Evolutionary conservation across 495 filamentous ascomycete genomes (phyloP), one percentile per base, ranked within the genome.

Genomic region (Cudoniella acicularis): DNA sequence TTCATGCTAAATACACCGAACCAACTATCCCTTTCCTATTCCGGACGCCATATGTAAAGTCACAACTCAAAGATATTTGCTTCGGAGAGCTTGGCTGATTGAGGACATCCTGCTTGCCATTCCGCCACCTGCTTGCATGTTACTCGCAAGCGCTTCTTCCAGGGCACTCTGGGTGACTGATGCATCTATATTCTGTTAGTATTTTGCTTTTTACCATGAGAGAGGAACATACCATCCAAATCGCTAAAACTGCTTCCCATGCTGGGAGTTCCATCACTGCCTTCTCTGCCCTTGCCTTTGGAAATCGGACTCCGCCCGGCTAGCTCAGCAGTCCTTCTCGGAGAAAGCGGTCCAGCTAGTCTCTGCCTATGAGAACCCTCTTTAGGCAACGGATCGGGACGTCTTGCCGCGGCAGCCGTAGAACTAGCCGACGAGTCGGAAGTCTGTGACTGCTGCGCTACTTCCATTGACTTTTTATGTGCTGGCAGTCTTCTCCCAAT

Each of bases 221-320:
- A 53, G 54, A 59, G 9, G n/a, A 40, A 72, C 78, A 61, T 79
- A 93, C 90, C 91, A 71, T 98, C 95, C 24, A 98, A 77, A 75
- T 98, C 94, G 71, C 92, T 96, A 68, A 96, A 98, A 69, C 92
- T 96, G 68, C 92, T 96, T 0, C 93, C 91, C 89, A 98, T 98
- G 64, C 95, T 98, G 0, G 92, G 94, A 1, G 90, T 92, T 2
- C 86, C 91, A 59, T 96, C 91, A 64, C 91, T 96, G 4, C 84
- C 80, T 41, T 90, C 87, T 52, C 83, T 78, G 13, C 75, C 81
- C 25, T 77, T 80, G 10, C 78, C 74, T 52, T 80, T 82, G 21
- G 41, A 64, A 54, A 74, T 74, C 1, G 83, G 82, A 64, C 82
- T 87, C 16, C 79, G 74, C n/a, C 78, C 79, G 3, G 80, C 70